Conservation (phyloP, 208 protist species). For the Wallacemonas collosoma region DNA sequence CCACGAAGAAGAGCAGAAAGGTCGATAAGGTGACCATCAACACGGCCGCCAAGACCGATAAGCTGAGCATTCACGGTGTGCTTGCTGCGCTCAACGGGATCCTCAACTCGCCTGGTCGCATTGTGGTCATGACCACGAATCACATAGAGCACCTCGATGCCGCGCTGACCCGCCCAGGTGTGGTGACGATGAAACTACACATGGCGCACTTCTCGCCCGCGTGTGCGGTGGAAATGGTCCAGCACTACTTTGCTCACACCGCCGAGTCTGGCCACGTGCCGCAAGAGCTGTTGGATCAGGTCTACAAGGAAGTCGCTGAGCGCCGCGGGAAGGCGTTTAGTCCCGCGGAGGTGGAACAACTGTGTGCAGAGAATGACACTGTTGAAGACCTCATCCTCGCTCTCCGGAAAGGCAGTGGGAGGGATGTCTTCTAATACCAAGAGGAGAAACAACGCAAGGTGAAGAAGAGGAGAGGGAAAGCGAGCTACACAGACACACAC, state of each 20-base stretch:
- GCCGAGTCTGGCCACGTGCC: conserved; percentile 11
- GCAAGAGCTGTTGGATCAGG: conserved; percentile 18
- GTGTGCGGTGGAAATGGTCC: conserved; percentile 75
- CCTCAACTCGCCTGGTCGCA: conserved; percentile 82
- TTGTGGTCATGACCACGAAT: conserved; percentile 96
- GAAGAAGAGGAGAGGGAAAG: background rate
- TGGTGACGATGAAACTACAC: conserved; percentile 90
- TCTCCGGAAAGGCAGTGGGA: conserved; percentile 51
- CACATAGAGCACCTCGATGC: conserved; percentile 89
- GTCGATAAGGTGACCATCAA: conserved; percentile 25
- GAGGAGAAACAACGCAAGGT: background rate
- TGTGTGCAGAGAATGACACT: conserved; percentile 82
- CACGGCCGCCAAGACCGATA: conserved; percentile 20
- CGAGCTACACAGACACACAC: background rate
- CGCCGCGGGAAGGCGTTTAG: conserved; percentile 33
- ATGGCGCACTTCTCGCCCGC: conserved; percentile 79
- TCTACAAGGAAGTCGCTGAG: conserved; percentile 14
- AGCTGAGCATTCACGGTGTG: conserved; percentile 89
- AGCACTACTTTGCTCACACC: conserved; percentile 62
- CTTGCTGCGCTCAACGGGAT: conserved; percentile 94
- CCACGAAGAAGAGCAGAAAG: conserved; percentile 21
- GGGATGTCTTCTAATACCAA: conserved; percentile 48
- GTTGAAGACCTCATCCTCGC: conserved; percentile 67
- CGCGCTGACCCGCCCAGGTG: conserved; percentile 83
- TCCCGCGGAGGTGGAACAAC: conserved; percentile 87